A percentile compares a stretch with the other conserved stretches of the same genome.
Conservation (phyloP, 1,284 basidiomycete species). For the Ganoderma sinense region DNA sequence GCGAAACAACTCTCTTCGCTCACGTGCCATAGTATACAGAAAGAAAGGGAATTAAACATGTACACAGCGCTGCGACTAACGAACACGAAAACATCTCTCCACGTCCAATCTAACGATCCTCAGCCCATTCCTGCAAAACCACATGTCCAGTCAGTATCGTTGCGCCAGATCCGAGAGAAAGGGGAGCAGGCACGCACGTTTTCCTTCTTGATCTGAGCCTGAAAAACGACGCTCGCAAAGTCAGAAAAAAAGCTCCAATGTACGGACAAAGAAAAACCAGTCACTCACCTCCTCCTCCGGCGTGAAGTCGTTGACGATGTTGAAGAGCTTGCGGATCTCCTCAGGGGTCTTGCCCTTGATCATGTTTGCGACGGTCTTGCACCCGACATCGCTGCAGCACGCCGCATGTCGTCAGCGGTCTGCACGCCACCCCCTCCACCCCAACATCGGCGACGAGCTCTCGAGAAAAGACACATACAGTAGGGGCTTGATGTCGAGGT, state of each 20-base stretch:
- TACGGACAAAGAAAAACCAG: constrained; percentile 1
- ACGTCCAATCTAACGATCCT: constrained; percentile 71
- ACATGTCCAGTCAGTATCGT: constrained; percentile 7
- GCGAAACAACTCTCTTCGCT: constrained; percentile 13
- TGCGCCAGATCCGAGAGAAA: not conserved
- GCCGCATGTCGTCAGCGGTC: not conserved
- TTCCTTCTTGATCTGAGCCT: constrained; percentile 99
- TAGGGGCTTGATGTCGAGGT: constrained; percentile 99
- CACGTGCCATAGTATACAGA: constrained; percentile 31
- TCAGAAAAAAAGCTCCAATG: constrained; percentile 15
- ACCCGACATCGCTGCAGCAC: constrained; percentile 88
- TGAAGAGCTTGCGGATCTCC: constrained; percentile 96
- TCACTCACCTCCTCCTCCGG: constrained; percentile 93
- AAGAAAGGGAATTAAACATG: constrained; percentile 21
- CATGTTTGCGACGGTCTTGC: constrained; percentile 99
- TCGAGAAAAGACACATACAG: constrained; percentile 66
- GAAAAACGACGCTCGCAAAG: constrained; percentile 18
- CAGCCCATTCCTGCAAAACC: constrained; percentile 77
- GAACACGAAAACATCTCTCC: constrained; percentile 29
- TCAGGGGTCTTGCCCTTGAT: constrained; percentile 98
- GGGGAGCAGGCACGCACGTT: constrained; percentile 69
- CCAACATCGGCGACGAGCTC: not conserved
- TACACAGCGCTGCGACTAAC: constrained; percentile 33
- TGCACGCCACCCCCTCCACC: not conserved
- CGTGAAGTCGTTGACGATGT: constrained; percentile 98